Base-by-base conservation (phyloP, 306 rosid genomes). In the Hylodesmum podocarpum region DNA sequence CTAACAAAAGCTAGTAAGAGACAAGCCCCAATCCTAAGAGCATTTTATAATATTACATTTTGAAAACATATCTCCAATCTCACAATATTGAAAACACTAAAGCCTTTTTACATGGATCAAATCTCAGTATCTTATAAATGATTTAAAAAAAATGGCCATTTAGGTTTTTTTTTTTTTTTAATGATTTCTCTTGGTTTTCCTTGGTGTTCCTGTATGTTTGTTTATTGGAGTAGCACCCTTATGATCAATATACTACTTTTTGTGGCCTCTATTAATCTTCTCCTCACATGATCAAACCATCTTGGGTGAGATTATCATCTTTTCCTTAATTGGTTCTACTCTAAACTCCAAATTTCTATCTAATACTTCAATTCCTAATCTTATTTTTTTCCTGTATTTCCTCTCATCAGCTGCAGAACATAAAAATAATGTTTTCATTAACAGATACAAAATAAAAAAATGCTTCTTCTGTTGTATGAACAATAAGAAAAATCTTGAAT, bases 1-100 rank as follows among this genome's bases (percentile, higher is more conserved):
- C 53, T 67, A 68, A 61, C 25, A 73, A 36, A 79, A 53, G 76
- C 16, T 61, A 29, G 33, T 19, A 46, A 63, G 25, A 49, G 59
- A 68, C 46, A 49, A 36, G 44, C 66, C 25, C 59, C 29, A 37
- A 53, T 51, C 73, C 25, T 50, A 37, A 27, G 16, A 50, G 40
- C 55, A 41, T 6, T 57, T 64, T 41, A 37, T 24, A 8, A 27
- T 49, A 57, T 61, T 50, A 47, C 55, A n/a, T 27, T 36, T 51
- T 39, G 9, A 40, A 55, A 37, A 50, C 34, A 49, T 18, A 58
- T 25, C 44, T 25, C 41, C 14, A 49, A 68, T 40, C 41, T 72
- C 41, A 39, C 43, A 25, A 24, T 4, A 24, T 18, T 13, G 37
- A 37, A 14, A 54, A 2, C 15, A 37, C n/a, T 61, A 44, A 19